A percentile compares a stretch with the other conserved stretches of the same genome.
These are phyloP conservation scores for Debaryomycetaceae sp. DNA, from an alignment of 1,139 yeast species.

Conservation along the genomic window DNA sequence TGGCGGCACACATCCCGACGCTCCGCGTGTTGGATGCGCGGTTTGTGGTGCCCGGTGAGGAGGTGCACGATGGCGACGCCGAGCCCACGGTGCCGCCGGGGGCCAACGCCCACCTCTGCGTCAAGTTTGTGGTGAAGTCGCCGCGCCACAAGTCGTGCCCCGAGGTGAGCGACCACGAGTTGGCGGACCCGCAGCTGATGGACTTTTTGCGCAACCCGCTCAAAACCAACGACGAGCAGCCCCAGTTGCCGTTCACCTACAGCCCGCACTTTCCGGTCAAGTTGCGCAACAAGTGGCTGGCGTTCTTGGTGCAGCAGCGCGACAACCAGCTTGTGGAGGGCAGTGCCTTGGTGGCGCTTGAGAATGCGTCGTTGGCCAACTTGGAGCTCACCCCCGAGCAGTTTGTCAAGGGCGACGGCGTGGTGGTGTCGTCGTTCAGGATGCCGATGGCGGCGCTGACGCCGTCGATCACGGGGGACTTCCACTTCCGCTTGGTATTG, in stretches of 20 bases:
- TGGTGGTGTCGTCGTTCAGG: conserved; percentile 66
- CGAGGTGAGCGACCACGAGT: conserved; percentile 35
- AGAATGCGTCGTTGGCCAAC: conserved; percentile 53
- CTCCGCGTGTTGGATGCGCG: conserved; percentile 67
- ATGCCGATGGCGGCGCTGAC: conserved; percentile 69
- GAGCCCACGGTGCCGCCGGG: conserved; percentile 54
- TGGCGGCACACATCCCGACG: conserved; percentile 66
- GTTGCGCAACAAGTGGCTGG: conserved; percentile 59
- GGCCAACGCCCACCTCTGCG: conserved; percentile 67
- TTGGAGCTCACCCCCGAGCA: conserved; percentile 46
- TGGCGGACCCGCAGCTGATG: conserved; percentile 42
- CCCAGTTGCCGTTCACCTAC: conserved; percentile 55
- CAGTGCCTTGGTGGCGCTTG: conserved; percentile 50
- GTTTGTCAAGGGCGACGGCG: conserved; percentile 42
- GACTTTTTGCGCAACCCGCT: conserved; percentile 72
- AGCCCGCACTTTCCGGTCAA: conserved; percentile 72
- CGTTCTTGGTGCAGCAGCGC: conserved; percentile 62
- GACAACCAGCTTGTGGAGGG: conserved; percentile 75
- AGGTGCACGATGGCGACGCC: conserved; percentile 3
- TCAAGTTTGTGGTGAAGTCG: conserved; percentile 75
- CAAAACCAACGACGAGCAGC: conserved; percentile 59
- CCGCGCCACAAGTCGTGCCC: conserved; percentile 61
- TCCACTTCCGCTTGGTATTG: conserved; percentile 60
- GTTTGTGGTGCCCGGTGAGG: conserved; percentile 87
- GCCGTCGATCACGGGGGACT: conserved; percentile 60